Evolutionary conservation across 176 grass and related monocot genomes (phyloP).

Genomic region (Musa beccarii): DNA sequence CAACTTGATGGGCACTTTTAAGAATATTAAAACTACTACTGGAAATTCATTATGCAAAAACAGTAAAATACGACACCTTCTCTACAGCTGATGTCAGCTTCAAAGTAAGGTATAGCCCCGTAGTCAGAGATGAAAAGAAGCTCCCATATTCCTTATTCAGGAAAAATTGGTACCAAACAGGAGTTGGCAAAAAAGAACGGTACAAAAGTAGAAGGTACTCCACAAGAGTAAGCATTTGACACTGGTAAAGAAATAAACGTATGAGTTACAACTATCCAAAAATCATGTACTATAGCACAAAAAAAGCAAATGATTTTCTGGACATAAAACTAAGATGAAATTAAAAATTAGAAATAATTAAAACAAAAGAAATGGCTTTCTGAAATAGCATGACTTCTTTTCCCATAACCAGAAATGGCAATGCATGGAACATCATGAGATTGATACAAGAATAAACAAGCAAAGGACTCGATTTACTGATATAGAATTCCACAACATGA

Average conservation of each 20-base stretch:
- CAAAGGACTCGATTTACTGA: background rate
- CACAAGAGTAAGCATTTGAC: slow-evolving; percentile 1
- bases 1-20: background rate
- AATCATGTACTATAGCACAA: background rate
- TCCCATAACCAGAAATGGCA: too few relatives aligned
- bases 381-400: background rate
- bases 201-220: slow-evolving; percentile 1
- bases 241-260: background rate
- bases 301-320: background rate
- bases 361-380: background rate
- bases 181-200: slow-evolving; percentile 4
- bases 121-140: background rate
- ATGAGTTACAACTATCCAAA: background rate
- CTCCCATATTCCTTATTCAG: slow-evolving; percentile 1
- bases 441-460: background rate
- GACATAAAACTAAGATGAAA: too few relatives aligned
- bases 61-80: background rate
- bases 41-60: background rate
- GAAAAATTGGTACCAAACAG: background rate
- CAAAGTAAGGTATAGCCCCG: background rate
- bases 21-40: background rate
- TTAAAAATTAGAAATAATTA: background rate
- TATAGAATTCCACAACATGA: too few relatives aligned
- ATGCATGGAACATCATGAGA: too few relatives aligned
- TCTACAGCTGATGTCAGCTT: background rate